A percentile compares a stretch with the other conserved stretches of the same genome.
Conservation (phyloP, 805 yeast species). For the Candida krabiensis region DNA sequence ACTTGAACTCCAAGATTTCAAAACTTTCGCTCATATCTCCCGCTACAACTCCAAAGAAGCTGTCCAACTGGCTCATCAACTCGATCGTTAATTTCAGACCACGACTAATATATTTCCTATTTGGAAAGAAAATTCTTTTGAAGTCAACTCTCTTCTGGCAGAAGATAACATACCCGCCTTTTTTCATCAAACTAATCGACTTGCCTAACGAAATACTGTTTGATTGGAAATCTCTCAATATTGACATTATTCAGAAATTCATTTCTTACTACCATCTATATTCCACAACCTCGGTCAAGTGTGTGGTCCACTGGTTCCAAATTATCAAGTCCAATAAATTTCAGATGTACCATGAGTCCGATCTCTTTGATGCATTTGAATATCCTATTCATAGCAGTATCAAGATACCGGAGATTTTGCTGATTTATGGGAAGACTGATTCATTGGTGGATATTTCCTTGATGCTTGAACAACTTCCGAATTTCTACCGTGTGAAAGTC, state of each 20-base stretch:
- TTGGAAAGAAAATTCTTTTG: slow-evolving; percentile 73
- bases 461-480: slow-evolving; percentile 52
- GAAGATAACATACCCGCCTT: slow-evolving; percentile 70
- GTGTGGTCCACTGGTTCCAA: slow-evolving; percentile 96
- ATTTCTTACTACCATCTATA: slow-evolving; percentile 85
- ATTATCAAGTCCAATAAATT: slow-evolving; percentile 74
- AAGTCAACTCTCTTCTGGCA: slow-evolving; percentile 70
- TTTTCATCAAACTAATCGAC: slow-evolving; percentile 73
- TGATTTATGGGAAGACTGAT: slow-evolving; percentile 81
- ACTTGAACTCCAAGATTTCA: slow-evolving; percentile 56
- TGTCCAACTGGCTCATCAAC: slow-evolving; percentile 74
- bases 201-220: slow-evolving; percentile 64
- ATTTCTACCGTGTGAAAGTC: slow-evolving; percentile 11
- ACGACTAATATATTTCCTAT: slow-evolving; percentile 63
- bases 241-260: slow-evolving; percentile 68
- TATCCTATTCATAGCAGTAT: slow-evolving; percentile 48
- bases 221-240: slow-evolving; percentile 77
- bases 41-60: slow-evolving; percentile 89
- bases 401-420: slow-evolving; percentile 59
- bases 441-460: slow-evolving; percentile 83
- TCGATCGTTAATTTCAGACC: slow-evolving; percentile 79
- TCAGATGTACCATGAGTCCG: slow-evolving; percentile 84
- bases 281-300: slow-evolving; percentile 87
- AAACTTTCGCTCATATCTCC: slow-evolving; percentile 68
- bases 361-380: slow-evolving; percentile 52